Base-by-base conservation (phyloP, 2,329 filamentous ascomycete species). In the Pyrenochaeta sp. region DNA sequence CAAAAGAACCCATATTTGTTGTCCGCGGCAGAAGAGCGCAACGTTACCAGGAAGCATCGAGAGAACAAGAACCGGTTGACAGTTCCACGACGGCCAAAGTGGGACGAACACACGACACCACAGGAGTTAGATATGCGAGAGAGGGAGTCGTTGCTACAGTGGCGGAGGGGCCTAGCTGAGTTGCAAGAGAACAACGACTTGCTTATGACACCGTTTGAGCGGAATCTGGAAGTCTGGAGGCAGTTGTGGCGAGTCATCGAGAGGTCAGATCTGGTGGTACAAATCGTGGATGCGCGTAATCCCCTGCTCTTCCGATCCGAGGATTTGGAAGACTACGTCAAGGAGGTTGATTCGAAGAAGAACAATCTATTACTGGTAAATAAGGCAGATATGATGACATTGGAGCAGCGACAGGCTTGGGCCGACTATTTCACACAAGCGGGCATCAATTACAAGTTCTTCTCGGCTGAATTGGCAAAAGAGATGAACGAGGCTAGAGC, bases 321-420 rank as follows among this genome's bases (percentile, higher is more conserved):
- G 68, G 95, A 99, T 82, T 80, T 99, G 60, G 95, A 98, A 74
- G 85, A 83, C 65, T 99, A 99, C 68, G 95, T 99, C 71, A 96
- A 97, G 80, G 92, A 96, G 68, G 90, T 98, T 27, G 91, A 96
- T 71, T 80, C 88, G 1, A 89, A 88, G 75, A 98, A 99, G 83
- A 86, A 93, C 75, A 99, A 98, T 76, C 74, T 99, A 72, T 78
- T 99, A 54, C 83, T 99, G 54, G 94, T 99, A 73, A 99, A 99
- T 84, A 99, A 99, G 84, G 93, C 95, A 45, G 95, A 99, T 80
- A 97, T 99, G 95, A 93, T 99, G 91, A 96, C 93, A 1, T 78
- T 88, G 47, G 87, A 88, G 70, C 96, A 99, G 80, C 85, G 95
- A 65, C 85, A 85, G 64, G 83, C 85, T 0, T 99, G 95, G 95